Evolutionary conservation across 495 filamentous ascomycete species (phyloP).

Genomic region (Neurospora sp.): DNA sequence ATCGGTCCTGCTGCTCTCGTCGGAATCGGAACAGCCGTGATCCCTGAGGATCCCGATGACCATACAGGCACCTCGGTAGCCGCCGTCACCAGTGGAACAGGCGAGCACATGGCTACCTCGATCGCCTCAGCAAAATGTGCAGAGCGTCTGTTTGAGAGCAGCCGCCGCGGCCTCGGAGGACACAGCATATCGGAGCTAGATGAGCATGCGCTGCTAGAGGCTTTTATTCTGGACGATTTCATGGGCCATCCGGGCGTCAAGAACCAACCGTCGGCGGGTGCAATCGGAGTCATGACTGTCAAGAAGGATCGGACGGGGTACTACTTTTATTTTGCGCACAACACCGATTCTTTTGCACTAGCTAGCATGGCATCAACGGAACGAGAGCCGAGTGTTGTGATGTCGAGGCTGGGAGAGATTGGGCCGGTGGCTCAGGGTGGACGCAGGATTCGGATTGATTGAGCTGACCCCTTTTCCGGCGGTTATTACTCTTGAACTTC

Average conservation of each 20-base stretch:
- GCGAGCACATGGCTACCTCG: slow-evolving; percentile 93
- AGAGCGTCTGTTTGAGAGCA: slow-evolving; percentile 59
- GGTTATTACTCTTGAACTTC: neutral
- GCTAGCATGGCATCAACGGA: slow-evolving; percentile 79
- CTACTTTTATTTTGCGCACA: slow-evolving; percentile 80
- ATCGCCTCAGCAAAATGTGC: slow-evolving; percentile 73
- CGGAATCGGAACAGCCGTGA: slow-evolving; percentile 77
- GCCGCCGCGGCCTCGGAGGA: slow-evolving; percentile 48
- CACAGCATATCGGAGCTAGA: slow-evolving; percentile 46
- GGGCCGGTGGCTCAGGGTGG: slow-evolving; percentile 37
- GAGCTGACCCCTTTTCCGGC: neutral
- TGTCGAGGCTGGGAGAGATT: slow-evolving; percentile 56
- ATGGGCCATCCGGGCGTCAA: slow-evolving; percentile 71
- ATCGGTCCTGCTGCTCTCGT: slow-evolving; percentile 88
- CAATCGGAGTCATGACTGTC: slow-evolving; percentile 74
- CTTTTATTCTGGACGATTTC: slow-evolving; percentile 70
- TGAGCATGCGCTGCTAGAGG: slow-evolving; percentile 62
- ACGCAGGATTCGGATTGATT: slow-evolving; percentile 34
- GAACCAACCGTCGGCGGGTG: slow-evolving; percentile 58
- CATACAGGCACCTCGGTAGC: slow-evolving; percentile 54
- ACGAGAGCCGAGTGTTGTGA: slow-evolving; percentile 58
- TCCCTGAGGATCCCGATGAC: slow-evolving; percentile 53
- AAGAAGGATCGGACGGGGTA: slow-evolving; percentile 65
- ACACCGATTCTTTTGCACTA: slow-evolving; percentile 84
- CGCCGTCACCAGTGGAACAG: slow-evolving; percentile 81